phyloP scores from a whole-genome alignment of 805 yeast species.

The Schwanniomyces vanrijiae region DNA sequence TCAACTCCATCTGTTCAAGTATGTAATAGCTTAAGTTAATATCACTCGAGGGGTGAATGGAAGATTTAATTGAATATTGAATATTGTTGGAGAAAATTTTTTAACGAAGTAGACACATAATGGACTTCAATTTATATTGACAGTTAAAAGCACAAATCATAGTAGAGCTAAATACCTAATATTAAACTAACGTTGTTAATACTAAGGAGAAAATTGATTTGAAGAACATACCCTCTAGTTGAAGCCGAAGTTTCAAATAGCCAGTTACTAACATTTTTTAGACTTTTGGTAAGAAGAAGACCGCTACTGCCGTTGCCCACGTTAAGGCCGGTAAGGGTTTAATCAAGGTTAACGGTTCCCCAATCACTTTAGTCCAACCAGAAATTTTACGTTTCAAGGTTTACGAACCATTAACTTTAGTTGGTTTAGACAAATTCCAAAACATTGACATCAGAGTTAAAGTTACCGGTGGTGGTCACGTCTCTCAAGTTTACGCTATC shows the following conservation, averaged over 20 bases:
- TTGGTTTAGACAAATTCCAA: slow-evolving; percentile 98
- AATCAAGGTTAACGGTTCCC: slow-evolving; percentile 98
- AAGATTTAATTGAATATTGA: neutral
- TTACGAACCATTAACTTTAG: slow-evolving; percentile 98
- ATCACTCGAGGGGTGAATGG: neutral
- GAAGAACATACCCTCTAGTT: neutral
- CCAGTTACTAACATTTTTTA: slow-evolving; percentile 34
- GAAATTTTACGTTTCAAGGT: slow-evolving; percentile 99
- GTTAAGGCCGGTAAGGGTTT: slow-evolving; percentile 99
- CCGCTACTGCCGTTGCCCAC: slow-evolving; percentile 99
- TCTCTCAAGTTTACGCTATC: slow-evolving; percentile 99
- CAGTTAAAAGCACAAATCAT: neutral
- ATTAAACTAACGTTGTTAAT: neutral
- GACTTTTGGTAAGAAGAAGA: slow-evolving; percentile 99
- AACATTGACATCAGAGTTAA: slow-evolving; percentile 98
- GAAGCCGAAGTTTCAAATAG: neutral
- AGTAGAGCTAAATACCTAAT: neutral
- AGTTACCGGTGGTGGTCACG: slow-evolving; percentile 99
- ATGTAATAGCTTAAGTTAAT: slow-evolving; percentile 40
- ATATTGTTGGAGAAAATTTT: neutral
- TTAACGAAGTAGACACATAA: neutral
- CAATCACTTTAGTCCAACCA: slow-evolving; percentile 98
- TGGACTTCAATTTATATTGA: neutral
- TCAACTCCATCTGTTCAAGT: slow-evolving; percentile 89
- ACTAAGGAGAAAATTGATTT: neutral